Percentiles rank a stretch among this genome's conserved stretches.
phyloP scores from a whole-genome alignment of 208 protist genomes.

The Endotrypanum monterogeii region DNA sequence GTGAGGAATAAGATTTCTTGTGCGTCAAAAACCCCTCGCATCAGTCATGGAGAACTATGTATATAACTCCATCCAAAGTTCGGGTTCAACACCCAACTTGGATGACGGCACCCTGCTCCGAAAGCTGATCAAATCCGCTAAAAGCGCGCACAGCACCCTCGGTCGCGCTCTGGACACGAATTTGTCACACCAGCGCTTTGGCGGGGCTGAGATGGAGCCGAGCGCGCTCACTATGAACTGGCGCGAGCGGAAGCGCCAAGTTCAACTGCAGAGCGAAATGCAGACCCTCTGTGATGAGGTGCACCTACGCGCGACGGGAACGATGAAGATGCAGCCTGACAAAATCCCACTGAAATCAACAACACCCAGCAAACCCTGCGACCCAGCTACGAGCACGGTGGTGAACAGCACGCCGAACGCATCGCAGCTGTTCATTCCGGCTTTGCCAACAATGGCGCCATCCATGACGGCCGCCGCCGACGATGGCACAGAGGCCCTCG shows the following conservation, averaged over 20 bases:
- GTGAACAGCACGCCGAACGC: neutral
- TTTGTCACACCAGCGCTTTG: slow-evolving; percentile 41
- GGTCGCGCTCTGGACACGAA: slow-evolving; percentile 63
- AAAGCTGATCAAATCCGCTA: slow-evolving; percentile 46
- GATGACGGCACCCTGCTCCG: slow-evolving; percentile 61
- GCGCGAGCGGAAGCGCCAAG: slow-evolving; percentile 39
- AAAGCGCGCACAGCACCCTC: slow-evolving; percentile 63
- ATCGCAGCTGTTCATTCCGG: slow-evolving; percentile 42
- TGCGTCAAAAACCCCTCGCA: neutral
- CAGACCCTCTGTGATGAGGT: slow-evolving; percentile 38
- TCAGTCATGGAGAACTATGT: slow-evolving; percentile 6
- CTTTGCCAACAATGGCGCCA: slow-evolving; percentile 68
- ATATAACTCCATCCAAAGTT: neutral
- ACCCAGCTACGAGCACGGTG: neutral
- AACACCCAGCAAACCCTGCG: neutral
- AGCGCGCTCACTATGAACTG: slow-evolving; percentile 56
- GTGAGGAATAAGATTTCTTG: neutral
- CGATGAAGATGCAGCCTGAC: neutral
- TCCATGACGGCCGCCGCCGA: slow-evolving; percentile 75
- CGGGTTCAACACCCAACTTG: slow-evolving; percentile 11
- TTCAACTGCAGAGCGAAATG: slow-evolving; percentile 53
- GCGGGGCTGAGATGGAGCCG: slow-evolving; percentile 37
- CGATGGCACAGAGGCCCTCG: slow-evolving; percentile 58
- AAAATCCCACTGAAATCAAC: neutral
- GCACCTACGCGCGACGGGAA: neutral